phyloP scores from a whole-genome alignment of 768 basidiomycete species.

The Hemileccinum rubropunctum region DNA sequence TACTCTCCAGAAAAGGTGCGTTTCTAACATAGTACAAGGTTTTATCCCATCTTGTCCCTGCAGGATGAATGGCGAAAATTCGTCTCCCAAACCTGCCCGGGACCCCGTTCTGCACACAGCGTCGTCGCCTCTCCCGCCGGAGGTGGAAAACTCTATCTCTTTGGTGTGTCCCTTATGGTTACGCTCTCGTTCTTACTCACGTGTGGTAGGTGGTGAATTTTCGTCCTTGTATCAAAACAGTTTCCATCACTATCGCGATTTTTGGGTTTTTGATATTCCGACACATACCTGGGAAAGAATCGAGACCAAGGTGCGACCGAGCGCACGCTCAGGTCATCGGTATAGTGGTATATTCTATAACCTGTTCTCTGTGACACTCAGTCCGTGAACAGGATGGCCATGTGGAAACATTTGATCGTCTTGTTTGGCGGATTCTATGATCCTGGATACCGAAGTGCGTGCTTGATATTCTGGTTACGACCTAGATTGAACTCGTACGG shows the following conservation, averaged over 20 bases:
- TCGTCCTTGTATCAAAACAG: slow-evolving; percentile 79
- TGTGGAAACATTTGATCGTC: slow-evolving; percentile 86
- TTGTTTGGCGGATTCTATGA: slow-evolving; percentile 92
- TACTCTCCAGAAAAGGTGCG: slow-evolving; percentile 79
- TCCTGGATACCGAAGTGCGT: slow-evolving; percentile 72
- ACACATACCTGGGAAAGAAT: slow-evolving; percentile 85
- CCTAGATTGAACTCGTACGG: not conserved
- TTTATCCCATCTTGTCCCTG: not conserved
- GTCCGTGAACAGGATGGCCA: slow-evolving; percentile 60
- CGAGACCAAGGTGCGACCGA: slow-evolving; percentile 79
- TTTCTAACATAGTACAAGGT: not conserved
- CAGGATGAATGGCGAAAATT: slow-evolving; percentile 90
- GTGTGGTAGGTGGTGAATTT: slow-evolving; percentile 70
- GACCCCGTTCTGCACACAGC: slow-evolving; percentile 85
- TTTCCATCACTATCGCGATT: slow-evolving; percentile 87
- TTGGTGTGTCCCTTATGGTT: slow-evolving; percentile 45
- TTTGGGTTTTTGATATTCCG: slow-evolving; percentile 82
- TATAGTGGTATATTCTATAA: slow-evolving; percentile 18
- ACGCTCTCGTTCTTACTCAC: not conserved
- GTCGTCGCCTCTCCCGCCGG: slow-evolving; percentile 68
- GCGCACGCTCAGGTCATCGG: slow-evolving; percentile 82
- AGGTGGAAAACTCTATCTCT: slow-evolving; percentile 86
- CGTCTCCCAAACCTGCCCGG: slow-evolving; percentile 79
- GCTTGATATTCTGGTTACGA: too few relatives aligned
- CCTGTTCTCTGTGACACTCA: not conserved